A percentile compares a stretch with the other conserved stretches of the same genome.
These are phyloP conservation scores for Pseudogymnoascus sp. DNA, from an alignment of 2,329 filamentous ascomycete species.

Conservation along the genomic window DNA sequence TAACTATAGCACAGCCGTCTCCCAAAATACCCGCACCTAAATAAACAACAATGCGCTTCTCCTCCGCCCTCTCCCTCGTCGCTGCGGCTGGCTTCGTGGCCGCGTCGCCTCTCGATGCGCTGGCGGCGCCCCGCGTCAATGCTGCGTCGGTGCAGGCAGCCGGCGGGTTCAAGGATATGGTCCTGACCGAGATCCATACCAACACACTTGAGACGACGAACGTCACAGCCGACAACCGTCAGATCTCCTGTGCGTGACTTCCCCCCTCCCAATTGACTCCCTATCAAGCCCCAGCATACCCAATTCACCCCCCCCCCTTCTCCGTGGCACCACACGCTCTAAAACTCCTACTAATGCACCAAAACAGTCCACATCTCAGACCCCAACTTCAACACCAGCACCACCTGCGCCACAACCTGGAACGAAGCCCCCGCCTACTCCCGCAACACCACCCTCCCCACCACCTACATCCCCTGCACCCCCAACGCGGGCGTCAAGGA, in stretches of 20 bases:
- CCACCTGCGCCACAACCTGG: slow-evolving; percentile 20
- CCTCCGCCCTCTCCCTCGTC: neutral
- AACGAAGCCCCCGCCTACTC: slow-evolving; percentile 9
- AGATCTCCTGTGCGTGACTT: slow-evolving; percentile 13
- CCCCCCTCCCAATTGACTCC: neutral
- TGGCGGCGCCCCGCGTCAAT: neutral
- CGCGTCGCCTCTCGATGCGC: neutral
- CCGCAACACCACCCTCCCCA: slow-evolving; percentile 13
- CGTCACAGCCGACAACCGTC: slow-evolving; percentile 9
- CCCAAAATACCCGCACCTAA: too few species aligned
- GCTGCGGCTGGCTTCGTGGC: neutral
- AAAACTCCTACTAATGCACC: neutral
- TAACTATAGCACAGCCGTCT: too few species aligned
- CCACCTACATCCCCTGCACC: slow-evolving; percentile 14
- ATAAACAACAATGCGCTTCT: neutral
- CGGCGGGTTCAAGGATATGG: slow-evolving; percentile 12
- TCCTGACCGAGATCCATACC: slow-evolving; percentile 12
- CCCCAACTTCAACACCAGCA: slow-evolving; percentile 23
- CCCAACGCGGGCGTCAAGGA: neutral
- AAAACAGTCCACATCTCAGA: slow-evolving; percentile 23
- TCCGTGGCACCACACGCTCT: too few species aligned
- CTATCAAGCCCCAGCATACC: neutral
- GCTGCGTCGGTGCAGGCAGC: neutral
- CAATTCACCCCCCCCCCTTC: neutral
- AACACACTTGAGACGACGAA: neutral